These are phyloP conservation scores for Rutstroemia sp. DNA, from an alignment of 2,329 filamentous ascomycete genomes.

Conservation along the genomic window DNA sequence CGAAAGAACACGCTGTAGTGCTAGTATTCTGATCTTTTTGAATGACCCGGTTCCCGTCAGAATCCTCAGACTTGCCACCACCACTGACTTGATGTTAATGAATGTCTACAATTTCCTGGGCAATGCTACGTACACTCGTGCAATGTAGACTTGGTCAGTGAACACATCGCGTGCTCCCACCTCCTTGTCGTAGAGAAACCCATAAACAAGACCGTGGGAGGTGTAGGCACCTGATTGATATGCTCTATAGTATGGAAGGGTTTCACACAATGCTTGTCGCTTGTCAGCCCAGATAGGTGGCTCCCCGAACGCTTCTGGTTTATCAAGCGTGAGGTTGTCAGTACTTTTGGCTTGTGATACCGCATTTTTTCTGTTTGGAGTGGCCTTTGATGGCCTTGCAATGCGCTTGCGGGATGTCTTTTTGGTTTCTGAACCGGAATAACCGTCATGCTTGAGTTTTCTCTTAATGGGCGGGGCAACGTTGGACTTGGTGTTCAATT, in stretches of 20 bases:
- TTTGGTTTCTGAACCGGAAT: no score
- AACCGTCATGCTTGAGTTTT: no score
- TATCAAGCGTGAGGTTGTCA: conserved; percentile 9
- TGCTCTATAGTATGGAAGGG: conserved; percentile 53
- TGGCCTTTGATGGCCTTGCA: background rate
- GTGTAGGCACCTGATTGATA: conserved; percentile 54
- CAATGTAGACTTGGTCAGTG: conserved; percentile 54
- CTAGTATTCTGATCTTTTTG: conserved; percentile 38
- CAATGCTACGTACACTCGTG: conserved; percentile 44
- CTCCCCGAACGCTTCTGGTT: conserved; percentile 19
- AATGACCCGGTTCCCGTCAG: conserved; percentile 38
- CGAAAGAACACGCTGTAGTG: conserved; percentile 33
- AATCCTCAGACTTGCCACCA: conserved; percentile 43
- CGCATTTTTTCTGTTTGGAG: no score
- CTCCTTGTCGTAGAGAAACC: conserved; percentile 52
- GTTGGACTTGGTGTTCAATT: no score
- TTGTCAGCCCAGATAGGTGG: conserved; percentile 50
- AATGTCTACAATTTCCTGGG: background rate
- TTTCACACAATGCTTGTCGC: conserved; percentile 55
- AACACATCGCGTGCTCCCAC: conserved; percentile 49
- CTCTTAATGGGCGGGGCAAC: no score
- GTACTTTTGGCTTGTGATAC: no score
- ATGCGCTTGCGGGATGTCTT: no score
- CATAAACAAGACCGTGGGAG: conserved; percentile 40
- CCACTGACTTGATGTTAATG: conserved; percentile 35